phyloP scores from a whole-genome alignment of 192 early-diverging fungal species.

The Rhizophagus sp. region DNA sequence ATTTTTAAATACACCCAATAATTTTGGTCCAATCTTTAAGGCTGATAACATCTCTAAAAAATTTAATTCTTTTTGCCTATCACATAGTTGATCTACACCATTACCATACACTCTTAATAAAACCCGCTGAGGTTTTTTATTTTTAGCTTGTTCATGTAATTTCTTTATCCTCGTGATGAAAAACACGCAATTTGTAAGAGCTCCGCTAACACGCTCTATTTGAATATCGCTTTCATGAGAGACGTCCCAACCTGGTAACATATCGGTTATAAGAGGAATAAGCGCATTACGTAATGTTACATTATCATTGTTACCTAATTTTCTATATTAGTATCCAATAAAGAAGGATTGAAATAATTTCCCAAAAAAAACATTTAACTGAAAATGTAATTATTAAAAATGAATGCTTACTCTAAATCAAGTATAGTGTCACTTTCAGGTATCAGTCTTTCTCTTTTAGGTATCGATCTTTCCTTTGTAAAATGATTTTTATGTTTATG shows the following conservation, averaged over 20 bases:
- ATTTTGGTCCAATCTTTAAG: constrained; percentile 70
- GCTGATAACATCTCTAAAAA: constrained; percentile 73
- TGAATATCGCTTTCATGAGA: constrained; percentile 30
- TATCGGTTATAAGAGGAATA: background rate
- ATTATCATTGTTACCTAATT: background rate
- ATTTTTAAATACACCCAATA: constrained; percentile 80
- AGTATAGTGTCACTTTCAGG: constrained; percentile 6
- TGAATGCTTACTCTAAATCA: background rate
- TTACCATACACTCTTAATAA: constrained; percentile 80
- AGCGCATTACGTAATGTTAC: background rate
- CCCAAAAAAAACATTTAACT: background rate
- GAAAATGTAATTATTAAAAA: background rate
- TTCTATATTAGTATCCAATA: background rate
- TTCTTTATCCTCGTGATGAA: constrained; percentile 18
- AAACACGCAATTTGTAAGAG: constrained; percentile 40
- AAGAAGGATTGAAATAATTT: background rate
- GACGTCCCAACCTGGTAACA: constrained; percentile 34
- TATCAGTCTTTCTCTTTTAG: background rate
- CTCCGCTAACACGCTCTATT: constrained; percentile 39
- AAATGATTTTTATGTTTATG: too few species aligned
- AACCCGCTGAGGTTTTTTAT: constrained; percentile 38
- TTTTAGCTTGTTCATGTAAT: background rate
- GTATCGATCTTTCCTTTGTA: too few species aligned
- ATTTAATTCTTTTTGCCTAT: constrained; percentile 77
- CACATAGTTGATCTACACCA: constrained; percentile 75